Evolutionary conservation across 495 filamentous ascomycete species (phyloP).

Genomic region (Trichodelitschia bisporula): DNA sequence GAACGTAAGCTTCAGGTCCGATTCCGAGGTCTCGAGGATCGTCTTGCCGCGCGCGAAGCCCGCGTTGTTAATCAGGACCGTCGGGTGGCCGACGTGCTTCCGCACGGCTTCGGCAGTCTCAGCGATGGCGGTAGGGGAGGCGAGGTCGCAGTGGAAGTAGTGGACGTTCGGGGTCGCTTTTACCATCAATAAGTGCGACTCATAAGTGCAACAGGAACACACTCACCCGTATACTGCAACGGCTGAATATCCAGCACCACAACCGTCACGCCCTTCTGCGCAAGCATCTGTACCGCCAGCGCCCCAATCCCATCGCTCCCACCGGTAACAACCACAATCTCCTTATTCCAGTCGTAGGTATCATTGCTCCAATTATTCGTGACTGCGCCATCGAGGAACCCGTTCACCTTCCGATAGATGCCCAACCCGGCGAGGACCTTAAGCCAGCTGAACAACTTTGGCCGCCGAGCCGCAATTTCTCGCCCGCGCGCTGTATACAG

Average conservation of each 20-base stretch:
- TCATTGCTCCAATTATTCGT: conserved; percentile 37
- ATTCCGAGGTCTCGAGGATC: conserved; percentile 30
- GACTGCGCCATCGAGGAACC: conserved; percentile 24
- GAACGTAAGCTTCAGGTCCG: conserved; percentile 36
- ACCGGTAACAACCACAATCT: conserved; percentile 48
- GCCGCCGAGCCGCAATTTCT: conserved; percentile 23
- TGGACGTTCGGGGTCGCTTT: conserved; percentile 8
- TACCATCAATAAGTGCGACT: neutral
- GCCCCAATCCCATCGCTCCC: conserved; percentile 46
- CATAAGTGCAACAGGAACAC: neutral
- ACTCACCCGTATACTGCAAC: conserved; percentile 27
- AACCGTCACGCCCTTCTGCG: conserved; percentile 30
- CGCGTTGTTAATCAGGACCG: conserved; percentile 54
- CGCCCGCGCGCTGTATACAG: conserved; percentile 33
- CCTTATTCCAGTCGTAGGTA: conserved; percentile 39
- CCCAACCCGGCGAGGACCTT: conserved; percentile 5
- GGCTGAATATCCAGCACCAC: conserved; percentile 45
- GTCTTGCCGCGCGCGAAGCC: conserved; percentile 35
- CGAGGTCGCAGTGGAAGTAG: conserved; percentile 10
- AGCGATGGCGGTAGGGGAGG: conserved; percentile 5
- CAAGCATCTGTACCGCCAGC: conserved; percentile 32
- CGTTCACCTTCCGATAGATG: conserved; percentile 16
- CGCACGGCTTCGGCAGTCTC: conserved; percentile 2
- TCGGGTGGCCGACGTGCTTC: conserved; percentile 28
- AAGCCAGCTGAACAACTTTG: conserved; percentile 16